phyloP scores from a whole-genome alignment of 1,139 yeast species.

The Tardiomyces depauwii region DNA sequence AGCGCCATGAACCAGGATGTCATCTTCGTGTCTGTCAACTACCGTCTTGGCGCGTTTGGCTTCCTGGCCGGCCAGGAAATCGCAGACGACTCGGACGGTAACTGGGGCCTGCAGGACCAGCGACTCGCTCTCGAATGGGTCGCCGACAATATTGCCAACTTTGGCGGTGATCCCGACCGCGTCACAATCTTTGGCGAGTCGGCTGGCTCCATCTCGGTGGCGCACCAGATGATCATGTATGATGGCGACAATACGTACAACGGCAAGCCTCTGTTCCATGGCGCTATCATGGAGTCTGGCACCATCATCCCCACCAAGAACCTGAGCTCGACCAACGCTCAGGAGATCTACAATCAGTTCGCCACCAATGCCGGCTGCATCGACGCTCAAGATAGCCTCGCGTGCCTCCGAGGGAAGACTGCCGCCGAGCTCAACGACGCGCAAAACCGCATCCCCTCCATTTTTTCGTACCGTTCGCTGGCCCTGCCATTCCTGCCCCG shows the following conservation, averaged over 20 bases:
- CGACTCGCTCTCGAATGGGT: constrained; percentile 26
- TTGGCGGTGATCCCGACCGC: constrained; percentile 27
- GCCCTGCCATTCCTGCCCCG: constrained; percentile 12
- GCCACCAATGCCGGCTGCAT: neutral
- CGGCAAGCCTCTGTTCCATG: constrained; percentile 9
- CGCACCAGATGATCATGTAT: constrained; percentile 12
- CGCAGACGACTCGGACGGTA: constrained; percentile 12
- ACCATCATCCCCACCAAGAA: constrained; percentile 9
- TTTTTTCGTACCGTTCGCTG: constrained; percentile 6
- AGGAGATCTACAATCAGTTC: neutral
- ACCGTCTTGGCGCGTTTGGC: constrained; percentile 28
- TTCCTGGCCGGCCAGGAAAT: constrained; percentile 11
- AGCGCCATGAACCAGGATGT: constrained; percentile 22
- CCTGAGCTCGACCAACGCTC: neutral
- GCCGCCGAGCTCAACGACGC: constrained; percentile 8
- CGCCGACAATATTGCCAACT: constrained; percentile 21
- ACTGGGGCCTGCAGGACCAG: constrained; percentile 27
- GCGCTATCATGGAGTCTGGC: constrained; percentile 24
- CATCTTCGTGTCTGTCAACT: constrained; percentile 28
- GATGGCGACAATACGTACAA: constrained; percentile 3
- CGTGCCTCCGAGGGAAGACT: constrained; percentile 9
- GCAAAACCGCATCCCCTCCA: constrained; percentile 7
- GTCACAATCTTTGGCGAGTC: constrained; percentile 29
- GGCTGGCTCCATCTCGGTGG: constrained; percentile 22
- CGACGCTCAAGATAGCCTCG: constrained; percentile 1